Percentiles rank a stretch among this genome's conserved stretches.
phyloP scores from a whole-genome alignment of 2,329 filamentous ascomycete species.

The Beauveria rudraprayagi region DNA sequence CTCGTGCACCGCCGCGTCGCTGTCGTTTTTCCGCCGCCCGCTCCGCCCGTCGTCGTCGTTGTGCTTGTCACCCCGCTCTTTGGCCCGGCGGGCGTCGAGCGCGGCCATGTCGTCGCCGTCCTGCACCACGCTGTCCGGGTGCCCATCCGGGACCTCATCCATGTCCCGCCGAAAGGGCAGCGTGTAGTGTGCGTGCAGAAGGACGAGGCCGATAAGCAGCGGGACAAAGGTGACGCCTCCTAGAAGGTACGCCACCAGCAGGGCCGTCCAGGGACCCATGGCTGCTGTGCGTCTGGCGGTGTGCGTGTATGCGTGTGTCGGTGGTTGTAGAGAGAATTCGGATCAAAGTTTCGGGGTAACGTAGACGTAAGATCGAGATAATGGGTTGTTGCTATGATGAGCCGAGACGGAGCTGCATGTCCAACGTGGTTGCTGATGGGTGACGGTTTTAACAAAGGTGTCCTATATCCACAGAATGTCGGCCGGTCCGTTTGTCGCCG shows the following conservation, averaged over 20 bases:
- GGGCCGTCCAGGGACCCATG: slow-evolving; percentile 46
- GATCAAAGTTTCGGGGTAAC: background rate
- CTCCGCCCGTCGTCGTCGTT: slow-evolving; percentile 23
- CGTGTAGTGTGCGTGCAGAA: slow-evolving; percentile 61
- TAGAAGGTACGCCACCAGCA: slow-evolving; percentile 71
- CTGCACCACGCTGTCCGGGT: slow-evolving; percentile 39
- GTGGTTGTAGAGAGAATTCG: background rate
- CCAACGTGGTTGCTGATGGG: background rate
- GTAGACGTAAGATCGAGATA: too few species aligned
- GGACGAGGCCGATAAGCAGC: slow-evolving; percentile 51
- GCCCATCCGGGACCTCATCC: slow-evolving; percentile 27
- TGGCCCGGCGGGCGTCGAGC: slow-evolving; percentile 54
- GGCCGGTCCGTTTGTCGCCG: background rate
- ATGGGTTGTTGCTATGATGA: background rate
- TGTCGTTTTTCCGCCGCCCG: background rate
- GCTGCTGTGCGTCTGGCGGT: background rate
- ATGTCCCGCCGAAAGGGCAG: slow-evolving; percentile 44
- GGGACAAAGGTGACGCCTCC: slow-evolving; percentile 86
- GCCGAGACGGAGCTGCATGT: slow-evolving; percentile 5
- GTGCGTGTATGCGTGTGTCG: background rate
- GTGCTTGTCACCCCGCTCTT: slow-evolving; percentile 45
- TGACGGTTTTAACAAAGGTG: slow-evolving; percentile 1
- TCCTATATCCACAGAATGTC: background rate
- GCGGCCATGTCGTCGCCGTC: slow-evolving; percentile 57
- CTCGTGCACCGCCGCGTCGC: slow-evolving; percentile 30